phyloP scores from a whole-genome alignment of 306 rosid genomes.

The Quercus wislizeni region DNA sequence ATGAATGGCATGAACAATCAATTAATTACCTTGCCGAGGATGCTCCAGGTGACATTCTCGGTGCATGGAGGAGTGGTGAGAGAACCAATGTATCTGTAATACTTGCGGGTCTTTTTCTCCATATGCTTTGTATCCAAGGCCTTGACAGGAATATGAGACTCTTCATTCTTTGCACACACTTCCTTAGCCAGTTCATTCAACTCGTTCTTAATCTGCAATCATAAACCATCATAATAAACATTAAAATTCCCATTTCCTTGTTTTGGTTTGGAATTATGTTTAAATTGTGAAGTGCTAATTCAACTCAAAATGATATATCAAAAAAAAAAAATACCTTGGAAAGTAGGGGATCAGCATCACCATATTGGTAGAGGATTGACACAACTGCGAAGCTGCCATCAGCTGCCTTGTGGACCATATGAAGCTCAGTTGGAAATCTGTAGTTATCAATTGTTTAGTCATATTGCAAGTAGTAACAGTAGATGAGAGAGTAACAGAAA shows the following conservation, averaged over 20 bases:
- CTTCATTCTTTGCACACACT: slow-evolving; percentile 15
- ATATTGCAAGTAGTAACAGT: background rate
- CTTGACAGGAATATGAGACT: slow-evolving; percentile 48
- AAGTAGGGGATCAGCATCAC: slow-evolving; percentile 55
- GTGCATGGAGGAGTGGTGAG: slow-evolving; percentile 87
- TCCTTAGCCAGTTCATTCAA: slow-evolving; percentile 41
- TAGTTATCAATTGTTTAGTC: background rate
- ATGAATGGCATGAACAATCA: background rate
- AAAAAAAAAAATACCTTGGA: slow-evolving; percentile 35
- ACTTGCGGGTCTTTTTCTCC: slow-evolving; percentile 36
- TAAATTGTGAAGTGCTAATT: background rate
- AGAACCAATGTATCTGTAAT: slow-evolving; percentile 74
- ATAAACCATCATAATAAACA: too few species aligned
- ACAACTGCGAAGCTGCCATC: slow-evolving; percentile 56
- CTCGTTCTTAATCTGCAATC: slow-evolving; percentile 47
- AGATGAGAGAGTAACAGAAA: background rate
- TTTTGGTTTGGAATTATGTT: background rate
- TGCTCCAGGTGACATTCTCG: slow-evolving; percentile 66
- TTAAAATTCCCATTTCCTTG: background rate
- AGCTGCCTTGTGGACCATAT: slow-evolving; percentile 54
- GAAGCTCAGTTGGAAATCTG: slow-evolving; percentile 67
- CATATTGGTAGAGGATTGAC: slow-evolving; percentile 47
- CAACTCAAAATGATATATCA: background rate
- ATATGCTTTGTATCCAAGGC: slow-evolving; percentile 31
- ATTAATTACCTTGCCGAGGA: slow-evolving; percentile 57